These are phyloP conservation scores for Backusella australiensis DNA, from an alignment of 192 early-diverging fungal species.

Conservation along the genomic window DNA sequence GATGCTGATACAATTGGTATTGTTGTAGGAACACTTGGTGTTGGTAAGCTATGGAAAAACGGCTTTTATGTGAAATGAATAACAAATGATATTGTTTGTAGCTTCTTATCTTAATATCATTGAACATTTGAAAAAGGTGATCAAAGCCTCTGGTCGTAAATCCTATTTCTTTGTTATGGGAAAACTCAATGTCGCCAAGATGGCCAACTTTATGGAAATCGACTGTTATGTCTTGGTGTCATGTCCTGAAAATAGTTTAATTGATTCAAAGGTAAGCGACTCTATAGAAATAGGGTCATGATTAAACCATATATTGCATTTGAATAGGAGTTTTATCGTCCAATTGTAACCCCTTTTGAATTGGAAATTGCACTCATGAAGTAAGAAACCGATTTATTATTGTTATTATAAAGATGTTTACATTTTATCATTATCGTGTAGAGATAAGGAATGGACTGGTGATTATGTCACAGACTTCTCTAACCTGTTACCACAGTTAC, in stretches of 20 bases:
- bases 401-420: not conserved
- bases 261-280: slow-evolving; percentile 65
- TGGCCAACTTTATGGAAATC: slow-evolving; percentile 95
- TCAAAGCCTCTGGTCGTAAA: slow-evolving; percentile 73
- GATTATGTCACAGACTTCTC: slow-evolving; percentile 72
- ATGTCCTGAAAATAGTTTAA: slow-evolving; percentile 84
- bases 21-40: slow-evolving; percentile 93
- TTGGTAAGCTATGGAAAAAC: slow-evolving; percentile 55
- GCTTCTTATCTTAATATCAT: slow-evolving; percentile 86
- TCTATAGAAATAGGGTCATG: not conserved
- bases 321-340: slow-evolving; percentile 77
- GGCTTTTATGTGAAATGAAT: not conserved
- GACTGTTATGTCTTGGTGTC: slow-evolving; percentile 91
- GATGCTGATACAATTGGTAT: slow-evolving; percentile 94
- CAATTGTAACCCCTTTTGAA: slow-evolving; percentile 94
- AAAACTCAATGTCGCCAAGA: slow-evolving; percentile 92
- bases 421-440: slow-evolving; percentile 12
- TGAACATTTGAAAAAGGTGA: slow-evolving; percentile 72
- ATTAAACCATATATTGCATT: not conserved
- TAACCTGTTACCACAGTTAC: slow-evolving; percentile 47
- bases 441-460: slow-evolving; percentile 67
- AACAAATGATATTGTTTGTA: slow-evolving; percentile 12
- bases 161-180: slow-evolving; percentile 63
- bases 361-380: slow-evolving; percentile 73
- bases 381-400: slow-evolving; percentile 24